Evolutionary conservation across 2,329 filamentous ascomycete genomes (phyloP).

Genomic region (Aureobasidium musti): DNA sequence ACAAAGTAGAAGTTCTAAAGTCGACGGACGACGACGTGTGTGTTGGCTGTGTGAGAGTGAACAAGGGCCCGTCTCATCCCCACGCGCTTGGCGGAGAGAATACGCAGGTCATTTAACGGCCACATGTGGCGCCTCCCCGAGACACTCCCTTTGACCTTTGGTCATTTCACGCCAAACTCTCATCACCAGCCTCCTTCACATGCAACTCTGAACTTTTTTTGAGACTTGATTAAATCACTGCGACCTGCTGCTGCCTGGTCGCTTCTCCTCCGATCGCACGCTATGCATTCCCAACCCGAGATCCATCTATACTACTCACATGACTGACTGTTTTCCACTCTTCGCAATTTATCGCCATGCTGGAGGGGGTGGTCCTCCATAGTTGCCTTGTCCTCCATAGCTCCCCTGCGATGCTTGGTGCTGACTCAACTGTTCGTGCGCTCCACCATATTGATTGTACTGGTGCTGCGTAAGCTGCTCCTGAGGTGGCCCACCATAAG

Average conservation of each 20-base stretch:
- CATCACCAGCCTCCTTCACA: conserved; percentile 1
- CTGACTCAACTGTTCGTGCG: conserved; percentile 15
- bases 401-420: conserved; percentile 24
- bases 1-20: conserved; percentile 8
- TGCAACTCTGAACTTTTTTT: background rate
- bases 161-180: conserved; percentile 4
- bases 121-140: conserved; percentile 12
- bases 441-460: conserved; percentile 28
- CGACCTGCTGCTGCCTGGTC: background rate
- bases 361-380: conserved; percentile 35
- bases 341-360: conserved; percentile 36
- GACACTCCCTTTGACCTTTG: background rate
- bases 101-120: conserved; percentile 22
- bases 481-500: conserved; percentile 15
- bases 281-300: conserved; percentile 11
- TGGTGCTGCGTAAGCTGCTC: conserved; percentile 26
- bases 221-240: background rate
- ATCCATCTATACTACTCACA: conserved; percentile 10
- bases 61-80: conserved; percentile 19
- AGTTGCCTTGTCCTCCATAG: conserved; percentile 30
- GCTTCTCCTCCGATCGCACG: background rate
- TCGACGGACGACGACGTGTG: conserved; percentile 12
- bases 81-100: background rate
- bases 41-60: conserved; percentile 22
- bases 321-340: background rate